A percentile compares a stretch with the other conserved stretches of the same genome.
These are phyloP conservation scores for Asterochloris erici DNA, from an alignment of 139 green algal genomes.

Conservation along the genomic window DNA sequence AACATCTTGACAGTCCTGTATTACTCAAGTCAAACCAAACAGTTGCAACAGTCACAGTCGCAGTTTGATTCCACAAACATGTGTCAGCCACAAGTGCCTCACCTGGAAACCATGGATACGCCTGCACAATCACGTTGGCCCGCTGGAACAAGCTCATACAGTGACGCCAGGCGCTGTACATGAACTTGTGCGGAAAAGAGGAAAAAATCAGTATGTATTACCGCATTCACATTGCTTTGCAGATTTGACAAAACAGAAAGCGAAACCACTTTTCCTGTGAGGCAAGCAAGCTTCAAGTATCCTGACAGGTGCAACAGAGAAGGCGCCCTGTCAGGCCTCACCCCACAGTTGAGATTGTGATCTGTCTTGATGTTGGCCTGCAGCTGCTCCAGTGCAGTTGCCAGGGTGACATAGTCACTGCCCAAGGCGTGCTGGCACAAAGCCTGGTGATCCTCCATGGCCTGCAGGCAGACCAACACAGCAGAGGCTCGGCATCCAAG, in stretches of 20 bases:
- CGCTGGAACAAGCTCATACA: conserved; percentile 14
- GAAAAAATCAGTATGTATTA: neutral
- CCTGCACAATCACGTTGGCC: conserved; percentile 16
- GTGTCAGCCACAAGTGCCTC: too few relatives aligned
- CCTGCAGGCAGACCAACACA: too few relatives aligned
- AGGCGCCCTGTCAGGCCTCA: neutral
- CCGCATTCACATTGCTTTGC: too few relatives aligned
- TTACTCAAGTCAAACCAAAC: too few relatives aligned
- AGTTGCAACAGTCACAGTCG: too few relatives aligned
- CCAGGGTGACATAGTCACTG: conserved; percentile 8
- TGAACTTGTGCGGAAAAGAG: neutral
- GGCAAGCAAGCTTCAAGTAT: neutral
- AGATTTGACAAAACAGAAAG: neutral
- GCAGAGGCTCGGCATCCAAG: too few relatives aligned
- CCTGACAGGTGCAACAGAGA: neutral
- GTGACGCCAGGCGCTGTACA: neutral
- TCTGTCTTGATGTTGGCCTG: conserved; percentile 12
- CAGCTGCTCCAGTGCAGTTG: conserved; percentile 2
- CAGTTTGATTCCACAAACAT: too few relatives aligned
- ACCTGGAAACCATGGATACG: conserved; percentile 9
- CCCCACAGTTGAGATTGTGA: conserved; percentile 5
- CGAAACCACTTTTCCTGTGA: neutral
- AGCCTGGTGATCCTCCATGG: too few relatives aligned
- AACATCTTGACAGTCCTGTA: too few relatives aligned
- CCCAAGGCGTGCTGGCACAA: conserved; percentile 5